Evolutionary conservation across 257 asterid genomes (phyloP), one percentile per base, ranked within the genome.

Genomic region (Marsdenia floribunda): DNA sequence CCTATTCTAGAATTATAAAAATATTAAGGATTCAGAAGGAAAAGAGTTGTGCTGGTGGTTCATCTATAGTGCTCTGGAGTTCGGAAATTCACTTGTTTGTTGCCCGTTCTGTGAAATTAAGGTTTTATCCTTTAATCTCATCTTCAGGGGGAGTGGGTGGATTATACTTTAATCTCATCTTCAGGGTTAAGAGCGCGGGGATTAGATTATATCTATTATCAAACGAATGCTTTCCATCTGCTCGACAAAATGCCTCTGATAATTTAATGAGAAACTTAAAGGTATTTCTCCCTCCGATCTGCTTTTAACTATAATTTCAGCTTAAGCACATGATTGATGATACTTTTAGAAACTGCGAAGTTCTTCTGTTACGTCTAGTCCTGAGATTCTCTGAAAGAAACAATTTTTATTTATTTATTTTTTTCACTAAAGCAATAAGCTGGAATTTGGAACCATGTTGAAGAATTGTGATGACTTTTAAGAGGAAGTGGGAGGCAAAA

Each of bases 171-270:
- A 8, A 42, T 13, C 9, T 38, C 26, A n/a, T 59, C 38, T n/a
- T 57, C n/a, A 33, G 3, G 7, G 26, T 38, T 18, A 7, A 22
- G 52, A 2, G 0, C 52, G 40, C 8, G 24, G 3, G 14, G 10
- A 16, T 8, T 29, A 29, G 33, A 9, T 19, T 6, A 0, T 19
- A 3, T 44, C 12, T 9, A 12, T 38, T 72, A 53, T 12, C 40
- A 15, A 58, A 40, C 16, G 22, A 14, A 24, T 60, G 70, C 60
- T 78, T 46, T 40, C 77, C 60, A 83, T 47, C 70, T 84, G 87
- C 78, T 86, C 79, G 92, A 86, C 75, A 81, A 80, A 84, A 84
- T 55, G 83, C 68, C 85, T 78, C 71, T 21, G 9, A 64, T 64
- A 22, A 11, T 35, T 64, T 38, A 16, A 37, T 37, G 3, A 8